Evolutionary conservation across 2,329 filamentous ascomycete genomes (phyloP).

Genomic region (Colletotrichum lini): DNA sequence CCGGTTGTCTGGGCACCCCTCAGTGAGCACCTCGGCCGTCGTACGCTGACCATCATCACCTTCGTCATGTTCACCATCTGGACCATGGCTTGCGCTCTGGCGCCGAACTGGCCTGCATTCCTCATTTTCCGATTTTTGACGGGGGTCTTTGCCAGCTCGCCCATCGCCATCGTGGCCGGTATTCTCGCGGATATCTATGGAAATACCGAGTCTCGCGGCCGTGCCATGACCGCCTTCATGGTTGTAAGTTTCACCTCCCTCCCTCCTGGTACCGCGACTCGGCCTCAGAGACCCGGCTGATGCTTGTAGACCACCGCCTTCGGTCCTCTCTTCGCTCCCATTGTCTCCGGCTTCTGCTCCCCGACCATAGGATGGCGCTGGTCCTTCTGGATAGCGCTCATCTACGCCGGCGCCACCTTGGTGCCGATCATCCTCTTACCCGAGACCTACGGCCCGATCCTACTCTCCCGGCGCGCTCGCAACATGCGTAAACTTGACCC

Average conservation of each 20-base stretch:
- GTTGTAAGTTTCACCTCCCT: conserved; percentile 58
- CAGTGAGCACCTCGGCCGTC: conserved; percentile 75
- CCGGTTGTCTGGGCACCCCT: conserved; percentile 76
- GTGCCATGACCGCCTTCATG: conserved; percentile 76
- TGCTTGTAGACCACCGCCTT: conserved; percentile 68
- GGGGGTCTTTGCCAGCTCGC: conserved; percentile 69
- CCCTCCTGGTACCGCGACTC: not conserved
- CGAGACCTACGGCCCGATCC: conserved; percentile 73
- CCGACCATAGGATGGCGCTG: conserved; percentile 75
- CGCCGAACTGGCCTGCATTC: conserved; percentile 66
- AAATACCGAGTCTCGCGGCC: conserved; percentile 68
- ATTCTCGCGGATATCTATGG: conserved; percentile 78
- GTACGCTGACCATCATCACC: conserved; percentile 60
- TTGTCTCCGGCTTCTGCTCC: conserved; percentile 74
- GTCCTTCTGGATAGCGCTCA: conserved; percentile 79
- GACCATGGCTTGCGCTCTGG: conserved; percentile 69
- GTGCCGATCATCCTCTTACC: conserved; percentile 75
- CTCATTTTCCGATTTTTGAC: conserved; percentile 69
- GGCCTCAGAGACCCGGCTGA: not conserved
- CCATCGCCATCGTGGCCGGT: conserved; percentile 74
- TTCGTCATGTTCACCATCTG: conserved; percentile 65
- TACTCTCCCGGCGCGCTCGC: conserved; percentile 70
- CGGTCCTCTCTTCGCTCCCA: conserved; percentile 77
- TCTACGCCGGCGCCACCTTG: conserved; percentile 75
- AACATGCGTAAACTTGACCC: conserved; percentile 70